Evolutionary conservation across 2,329 filamentous ascomycete species (phyloP), one percentile per base, ranked within the genome.

Genomic region (Tolypocladium pustulatum): DNA sequence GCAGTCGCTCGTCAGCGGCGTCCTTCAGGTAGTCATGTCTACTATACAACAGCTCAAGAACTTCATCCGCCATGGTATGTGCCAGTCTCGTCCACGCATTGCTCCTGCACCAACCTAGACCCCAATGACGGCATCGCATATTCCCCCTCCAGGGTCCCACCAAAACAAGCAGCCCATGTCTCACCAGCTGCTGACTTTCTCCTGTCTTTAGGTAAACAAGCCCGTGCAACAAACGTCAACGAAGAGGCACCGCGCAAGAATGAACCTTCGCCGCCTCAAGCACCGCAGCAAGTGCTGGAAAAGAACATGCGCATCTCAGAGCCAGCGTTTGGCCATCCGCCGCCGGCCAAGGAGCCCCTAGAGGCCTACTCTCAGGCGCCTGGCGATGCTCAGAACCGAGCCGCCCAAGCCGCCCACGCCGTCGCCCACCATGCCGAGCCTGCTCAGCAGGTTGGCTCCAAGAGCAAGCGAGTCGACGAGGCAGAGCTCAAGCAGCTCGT

Each of bases 1-100:
- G 53, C 56, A 46, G 61, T 64, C 64, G 65, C 64, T 61, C 53
- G 58, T 58, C 59, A 61, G 61, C 64, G 60, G 57, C 57, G 49
- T 30, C 49, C 36, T 37, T n/a, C 54, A 3, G 53, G 61, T 57
- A 65, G 67, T 61, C 67, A 85, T 86, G 83, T 85, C 83, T 68
- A 85, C 83, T 65, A 96, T 97, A 78, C 93, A 97, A 78, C 94
- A 94, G 72, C 84, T 97, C 68, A 97, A 97, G 78, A 97, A 97
- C 76, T 95, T 97, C 76, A 94, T 97, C 76, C 90, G 93, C 65
- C 93, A 97, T 80, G 93, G 83, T 86, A 76, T 59, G 78, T 58
- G 13, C 52, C 27, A 38, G 46, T 13, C 37, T 32, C 55, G 13
- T 59, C 38, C 17, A 34, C 40, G 27, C 36, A 6, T 32, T 34